These are phyloP conservation scores for Hymenoscyphus fructigenus DNA, from an alignment of 2,329 filamentous ascomycete species.

Conservation along the genomic window DNA sequence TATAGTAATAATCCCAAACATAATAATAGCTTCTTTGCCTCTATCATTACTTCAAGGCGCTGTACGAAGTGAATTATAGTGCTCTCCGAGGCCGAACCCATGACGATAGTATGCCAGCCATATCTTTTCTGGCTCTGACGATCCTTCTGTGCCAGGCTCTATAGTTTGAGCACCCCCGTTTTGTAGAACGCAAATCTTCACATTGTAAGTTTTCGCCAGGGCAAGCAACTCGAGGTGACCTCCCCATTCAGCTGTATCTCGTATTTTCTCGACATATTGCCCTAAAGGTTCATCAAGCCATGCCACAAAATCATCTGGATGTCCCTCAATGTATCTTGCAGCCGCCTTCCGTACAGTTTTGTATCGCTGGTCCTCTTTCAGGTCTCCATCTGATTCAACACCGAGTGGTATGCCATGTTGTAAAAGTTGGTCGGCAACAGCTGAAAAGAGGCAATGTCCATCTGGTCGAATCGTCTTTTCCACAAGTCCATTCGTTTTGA, in stretches of 20 bases:
- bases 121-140: slow-evolving; percentile 51
- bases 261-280: slow-evolving; percentile 71
- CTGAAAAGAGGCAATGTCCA: slow-evolving; percentile 92
- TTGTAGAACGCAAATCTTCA: slow-evolving; percentile 83
- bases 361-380: slow-evolving; percentile 52
- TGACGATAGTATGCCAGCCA: slow-evolving; percentile 97
- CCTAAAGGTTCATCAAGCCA: slow-evolving; percentile 83
- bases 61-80: slow-evolving; percentile 84
- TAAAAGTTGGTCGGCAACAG: slow-evolving; percentile 79
- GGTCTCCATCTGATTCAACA: slow-evolving; percentile 26
- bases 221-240: slow-evolving; percentile 88
- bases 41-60: slow-evolving; percentile 25
- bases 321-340: slow-evolving; percentile 71
- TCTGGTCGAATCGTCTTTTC: slow-evolving; percentile 85
- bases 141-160: slow-evolving; percentile 47
- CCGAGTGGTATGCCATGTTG: slow-evolving; percentile 49
- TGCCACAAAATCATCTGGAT: slow-evolving; percentile 78
- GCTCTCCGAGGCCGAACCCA: slow-evolving; percentile 90
- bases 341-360: slow-evolving; percentile 67
- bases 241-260: slow-evolving; percentile 92
- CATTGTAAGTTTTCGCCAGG: slow-evolving; percentile 74
- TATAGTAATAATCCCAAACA: slow-evolving; percentile 1
- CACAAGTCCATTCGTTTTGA: slow-evolving; percentile 61
- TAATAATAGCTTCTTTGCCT: not conserved
- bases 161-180: slow-evolving; percentile 80